These are phyloP conservation scores for Gaultheria prostrata DNA, from an alignment of 148 eudicot species.

Conservation along the genomic window DNA sequence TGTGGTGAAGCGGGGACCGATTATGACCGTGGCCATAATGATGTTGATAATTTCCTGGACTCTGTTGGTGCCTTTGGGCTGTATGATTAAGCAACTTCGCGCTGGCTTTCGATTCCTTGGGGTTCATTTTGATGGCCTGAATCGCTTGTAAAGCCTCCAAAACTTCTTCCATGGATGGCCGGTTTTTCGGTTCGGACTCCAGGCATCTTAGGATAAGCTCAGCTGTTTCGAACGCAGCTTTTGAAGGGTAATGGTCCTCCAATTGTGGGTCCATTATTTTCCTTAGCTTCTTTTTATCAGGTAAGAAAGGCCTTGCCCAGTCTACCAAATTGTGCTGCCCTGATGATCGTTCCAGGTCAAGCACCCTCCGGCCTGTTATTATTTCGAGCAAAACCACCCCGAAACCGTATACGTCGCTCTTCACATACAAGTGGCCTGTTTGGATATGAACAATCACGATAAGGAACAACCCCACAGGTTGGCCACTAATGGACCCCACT, in stretches of 20 bases:
- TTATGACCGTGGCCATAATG: constrained; percentile 3
- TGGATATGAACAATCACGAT: neutral
- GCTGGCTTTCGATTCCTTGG: constrained; percentile 29
- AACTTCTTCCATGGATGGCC: constrained; percentile 65
- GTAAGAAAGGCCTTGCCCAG: constrained; percentile 59
- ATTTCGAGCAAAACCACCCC: constrained; percentile 76
- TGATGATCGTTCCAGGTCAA: constrained; percentile 43
- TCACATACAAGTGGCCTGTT: constrained; percentile 56
- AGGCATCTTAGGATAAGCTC: constrained; percentile 53
- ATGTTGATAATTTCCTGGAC: constrained; percentile 3
- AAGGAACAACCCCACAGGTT: too few species aligned
- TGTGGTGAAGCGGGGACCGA: constrained; percentile 21
- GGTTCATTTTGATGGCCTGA: constrained; percentile 30
- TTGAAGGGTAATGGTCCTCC: constrained; percentile 42
- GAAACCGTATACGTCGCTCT: constrained; percentile 77
- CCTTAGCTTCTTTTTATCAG: constrained; percentile 40
- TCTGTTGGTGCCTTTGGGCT: neutral
- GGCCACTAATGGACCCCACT: too few species aligned
- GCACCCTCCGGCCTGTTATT: constrained; percentile 51
- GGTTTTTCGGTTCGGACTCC: constrained; percentile 47
- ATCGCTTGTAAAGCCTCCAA: constrained; percentile 39
- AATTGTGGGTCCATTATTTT: constrained; percentile 57
- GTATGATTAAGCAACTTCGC: neutral
- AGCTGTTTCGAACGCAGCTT: constrained; percentile 45
- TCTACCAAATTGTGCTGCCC: constrained; percentile 51